Percentiles rank a stretch among this genome's conserved stretches.
These are phyloP conservation scores for Dactylellina haptotyla DNA, from an alignment of 2,329 filamentous ascomycete species.

Conservation along the genomic window DNA sequence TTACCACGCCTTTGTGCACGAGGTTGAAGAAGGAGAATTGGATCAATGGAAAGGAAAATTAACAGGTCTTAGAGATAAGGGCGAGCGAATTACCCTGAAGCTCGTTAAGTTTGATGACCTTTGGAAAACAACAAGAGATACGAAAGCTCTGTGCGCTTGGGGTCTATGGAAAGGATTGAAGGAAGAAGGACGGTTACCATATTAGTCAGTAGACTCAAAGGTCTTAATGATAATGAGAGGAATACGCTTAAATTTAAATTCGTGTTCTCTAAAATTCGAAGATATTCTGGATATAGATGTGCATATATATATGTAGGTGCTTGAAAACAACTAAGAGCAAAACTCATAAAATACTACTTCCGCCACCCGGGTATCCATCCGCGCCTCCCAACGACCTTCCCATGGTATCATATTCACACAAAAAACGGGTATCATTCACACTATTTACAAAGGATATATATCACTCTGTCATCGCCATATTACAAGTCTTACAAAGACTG, in stretches of 20 bases:
- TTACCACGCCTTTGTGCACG: conserved; percentile 69
- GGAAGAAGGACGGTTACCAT: conserved; percentile 62
- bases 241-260: too few species aligned
- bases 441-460: conserved; percentile 9
- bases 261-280: too few species aligned
- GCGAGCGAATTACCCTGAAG: conserved; percentile 72
- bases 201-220: neutral
- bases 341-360: neutral
- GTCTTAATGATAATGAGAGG: neutral
- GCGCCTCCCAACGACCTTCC: conserved; percentile 1
- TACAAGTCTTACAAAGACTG: conserved; percentile 12
- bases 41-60: conserved; percentile 69
- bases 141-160: conserved; percentile 70
- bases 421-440: conserved; percentile 30
- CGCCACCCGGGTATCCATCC: conserved; percentile 31
- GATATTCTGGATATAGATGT: neutral
- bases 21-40: conserved; percentile 66
- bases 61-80: conserved; percentile 69
- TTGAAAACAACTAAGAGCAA: neutral
- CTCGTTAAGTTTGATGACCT: conserved; percentile 69
- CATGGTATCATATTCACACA: conserved; percentile 17
- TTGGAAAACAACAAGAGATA: conserved; percentile 70
- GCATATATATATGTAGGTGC: conserved; percentile 2
- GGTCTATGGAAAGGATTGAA: conserved; percentile 70
- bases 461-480: neutral